Conservation (phyloP, 2,329 filamentous ascomycete species). For the Chaetoscypha palmicola region DNA sequence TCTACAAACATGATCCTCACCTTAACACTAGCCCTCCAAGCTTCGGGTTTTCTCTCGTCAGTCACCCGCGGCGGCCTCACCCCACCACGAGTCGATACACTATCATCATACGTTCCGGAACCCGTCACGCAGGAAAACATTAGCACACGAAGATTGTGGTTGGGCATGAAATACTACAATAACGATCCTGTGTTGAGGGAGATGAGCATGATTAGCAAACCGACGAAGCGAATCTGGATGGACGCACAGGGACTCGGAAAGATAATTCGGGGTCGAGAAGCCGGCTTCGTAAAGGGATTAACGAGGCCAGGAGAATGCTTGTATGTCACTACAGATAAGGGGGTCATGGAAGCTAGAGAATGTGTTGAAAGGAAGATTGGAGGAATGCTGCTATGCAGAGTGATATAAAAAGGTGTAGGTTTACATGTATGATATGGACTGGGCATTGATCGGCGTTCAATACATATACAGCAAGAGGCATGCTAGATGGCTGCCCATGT, state of each 20-base stretch:
- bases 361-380: constrained; percentile 64
- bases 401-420: constrained; percentile 34
- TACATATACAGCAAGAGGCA: constrained; percentile 5
- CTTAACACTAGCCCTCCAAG: constrained; percentile 58
- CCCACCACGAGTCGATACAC: constrained; percentile 44
- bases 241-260: constrained; percentile 48
- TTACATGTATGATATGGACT: constrained; percentile 17
- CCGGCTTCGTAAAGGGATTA: constrained; percentile 55
- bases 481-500: constrained; percentile 2
- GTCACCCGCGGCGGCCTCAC: constrained; percentile 57
- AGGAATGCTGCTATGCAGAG: constrained; percentile 59
- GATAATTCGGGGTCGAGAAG: constrained; percentile 52
- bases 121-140: constrained; percentile 53
- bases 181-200: constrained; percentile 60
- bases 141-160: constrained; percentile 57
- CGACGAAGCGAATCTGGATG: constrained; percentile 59
- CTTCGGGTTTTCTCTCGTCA: constrained; percentile 60
- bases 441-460: constrained; percentile 18
- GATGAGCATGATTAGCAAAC: constrained; percentile 59
- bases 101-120: constrained; percentile 41
- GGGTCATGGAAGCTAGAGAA: constrained; percentile 62
- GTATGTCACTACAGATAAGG: constrained; percentile 60
- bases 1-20: constrained; percentile 59
- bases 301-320: constrained; percentile 61
- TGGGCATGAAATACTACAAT: constrained; percentile 69